phyloP scores from a whole-genome alignment of 1,139 yeast species.

The Suhomyces taliae region DNA sequence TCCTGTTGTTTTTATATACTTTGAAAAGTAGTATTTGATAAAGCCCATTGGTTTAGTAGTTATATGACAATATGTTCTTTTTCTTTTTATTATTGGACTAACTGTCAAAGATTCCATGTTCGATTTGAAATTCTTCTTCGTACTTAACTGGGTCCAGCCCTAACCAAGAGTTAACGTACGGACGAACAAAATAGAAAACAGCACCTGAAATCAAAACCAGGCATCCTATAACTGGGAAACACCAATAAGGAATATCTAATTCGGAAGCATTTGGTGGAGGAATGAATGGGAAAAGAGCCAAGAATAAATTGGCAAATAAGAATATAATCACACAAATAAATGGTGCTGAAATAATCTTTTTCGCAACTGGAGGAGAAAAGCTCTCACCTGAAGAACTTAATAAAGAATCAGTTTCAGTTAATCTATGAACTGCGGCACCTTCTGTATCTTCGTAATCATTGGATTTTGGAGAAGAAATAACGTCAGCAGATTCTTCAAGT shows the following conservation, averaged over 20 bases:
- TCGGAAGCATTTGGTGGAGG: conserved; percentile 45
- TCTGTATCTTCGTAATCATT: conserved; percentile 3
- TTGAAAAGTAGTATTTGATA: too few relatives aligned
- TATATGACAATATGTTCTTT: too few relatives aligned
- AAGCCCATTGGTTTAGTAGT: too few relatives aligned
- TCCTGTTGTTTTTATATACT: too few relatives aligned
- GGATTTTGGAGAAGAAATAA: neutral
- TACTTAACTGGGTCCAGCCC: conserved; percentile 14
- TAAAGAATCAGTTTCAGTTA: conserved; percentile 5
- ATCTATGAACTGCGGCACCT: neutral
- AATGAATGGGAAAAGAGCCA: conserved; percentile 58
- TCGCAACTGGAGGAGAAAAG: neutral
- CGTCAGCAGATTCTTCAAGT: neutral
- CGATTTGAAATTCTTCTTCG: conserved; percentile 11
- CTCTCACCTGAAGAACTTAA: conserved; percentile 1
- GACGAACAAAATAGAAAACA: conserved; percentile 22
- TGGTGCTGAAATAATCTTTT: conserved; percentile 28
- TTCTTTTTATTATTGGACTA: too few relatives aligned
- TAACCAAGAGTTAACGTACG: conserved; percentile 7
- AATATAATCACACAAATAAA: conserved; percentile 36
- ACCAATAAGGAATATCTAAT: conserved; percentile 50
- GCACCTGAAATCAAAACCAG: conserved; percentile 49
- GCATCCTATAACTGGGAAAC: conserved; percentile 57
- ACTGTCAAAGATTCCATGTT: neutral
- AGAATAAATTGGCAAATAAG: conserved; percentile 48